Percentiles rank a stretch among this genome's conserved stretches.
Conservation (phyloP, 345 rosid genomes). For the Brassica cretica region DNA sequence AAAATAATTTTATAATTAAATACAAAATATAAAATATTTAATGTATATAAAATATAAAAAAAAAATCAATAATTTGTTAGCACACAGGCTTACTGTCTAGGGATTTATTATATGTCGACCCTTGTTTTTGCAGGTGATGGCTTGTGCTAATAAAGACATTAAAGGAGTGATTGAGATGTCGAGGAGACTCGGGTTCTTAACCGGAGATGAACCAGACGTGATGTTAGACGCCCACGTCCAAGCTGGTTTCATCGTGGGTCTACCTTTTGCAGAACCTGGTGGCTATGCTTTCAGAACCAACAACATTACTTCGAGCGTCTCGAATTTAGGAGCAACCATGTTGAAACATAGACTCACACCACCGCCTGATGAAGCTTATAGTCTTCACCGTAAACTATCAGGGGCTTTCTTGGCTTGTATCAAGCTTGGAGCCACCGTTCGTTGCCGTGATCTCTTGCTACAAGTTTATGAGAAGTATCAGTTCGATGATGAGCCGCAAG, state of each 20-base stretch:
- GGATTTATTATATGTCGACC: background rate
- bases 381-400: conserved; percentile 94
- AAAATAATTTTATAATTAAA: no score
- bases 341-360: conserved; percentile 94
- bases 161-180: conserved; percentile 79
- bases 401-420: conserved; percentile 97
- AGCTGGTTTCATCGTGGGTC: conserved; percentile 85
- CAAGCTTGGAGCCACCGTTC: conserved; percentile 81
- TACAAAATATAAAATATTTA: no score
- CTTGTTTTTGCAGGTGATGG: conserved; percentile 54
- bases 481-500: conserved; percentile 55
- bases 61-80: no score
- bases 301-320: conserved; percentile 69
- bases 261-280: conserved; percentile 78
- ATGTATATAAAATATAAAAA: no score
- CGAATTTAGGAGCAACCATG: conserved; percentile 86
- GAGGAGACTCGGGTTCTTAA: conserved; percentile 77
- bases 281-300: conserved; percentile 73
- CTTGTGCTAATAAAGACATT: conserved; percentile 79
- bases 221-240: conserved; percentile 91
- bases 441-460: conserved; percentile 72
- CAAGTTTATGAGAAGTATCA: conserved; percentile 52
- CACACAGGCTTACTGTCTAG: no score
- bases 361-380: conserved; percentile 92
- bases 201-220: conserved; percentile 76